Percentiles rank a stretch among this genome's conserved stretches.
Conservation (phyloP, 108 stramenopile genomes). For the Nitzschia sp. region DNA sequence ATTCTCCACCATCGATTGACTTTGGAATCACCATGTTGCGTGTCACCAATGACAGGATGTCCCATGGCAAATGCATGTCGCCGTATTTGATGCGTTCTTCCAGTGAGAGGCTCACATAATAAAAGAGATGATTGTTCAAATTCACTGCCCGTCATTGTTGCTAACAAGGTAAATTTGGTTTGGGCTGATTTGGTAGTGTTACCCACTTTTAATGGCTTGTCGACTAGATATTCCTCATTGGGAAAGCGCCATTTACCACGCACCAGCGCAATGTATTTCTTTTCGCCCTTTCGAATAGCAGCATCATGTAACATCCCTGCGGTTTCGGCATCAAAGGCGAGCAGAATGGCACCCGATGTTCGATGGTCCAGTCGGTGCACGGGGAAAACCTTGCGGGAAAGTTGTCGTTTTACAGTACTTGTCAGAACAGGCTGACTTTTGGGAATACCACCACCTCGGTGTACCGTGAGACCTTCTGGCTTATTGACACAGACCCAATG, state of each 20-base stretch:
- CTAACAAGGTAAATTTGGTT: conserved; percentile 44
- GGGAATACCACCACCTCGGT: conserved; percentile 24
- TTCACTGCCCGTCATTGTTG: conserved; percentile 12
- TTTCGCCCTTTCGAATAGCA: conserved; percentile 33
- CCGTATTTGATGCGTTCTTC: conserved; percentile 70
- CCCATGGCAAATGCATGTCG: conserved; percentile 55
- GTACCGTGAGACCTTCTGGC: conserved; percentile 63
- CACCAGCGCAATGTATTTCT: conserved; percentile 71
- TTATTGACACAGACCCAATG: conserved; percentile 72
- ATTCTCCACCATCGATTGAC: conserved; percentile 76
- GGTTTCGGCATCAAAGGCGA: conserved; percentile 64
- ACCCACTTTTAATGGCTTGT: conserved; percentile 19
- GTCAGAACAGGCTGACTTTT: conserved; percentile 35
- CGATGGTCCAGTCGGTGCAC: conserved; percentile 83
- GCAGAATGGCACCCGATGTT: conserved; percentile 66
- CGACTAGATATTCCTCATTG: conserved; percentile 21
- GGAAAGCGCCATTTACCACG: conserved; percentile 51
- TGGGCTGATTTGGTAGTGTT: conserved; percentile 39
- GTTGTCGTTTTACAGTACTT: conserved; percentile 56
- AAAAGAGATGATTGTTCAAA: conserved; percentile 43
- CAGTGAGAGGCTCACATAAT: conserved; percentile 52
- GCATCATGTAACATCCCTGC: conserved; percentile 47
- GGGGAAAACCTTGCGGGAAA: conserved; percentile 62
- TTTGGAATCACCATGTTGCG: conserved; percentile 69
- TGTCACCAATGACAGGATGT: conserved; percentile 72